Conservation (phyloP, 2,329 filamentous ascomycete genomes). For the Aspergillus sp. region DNA sequence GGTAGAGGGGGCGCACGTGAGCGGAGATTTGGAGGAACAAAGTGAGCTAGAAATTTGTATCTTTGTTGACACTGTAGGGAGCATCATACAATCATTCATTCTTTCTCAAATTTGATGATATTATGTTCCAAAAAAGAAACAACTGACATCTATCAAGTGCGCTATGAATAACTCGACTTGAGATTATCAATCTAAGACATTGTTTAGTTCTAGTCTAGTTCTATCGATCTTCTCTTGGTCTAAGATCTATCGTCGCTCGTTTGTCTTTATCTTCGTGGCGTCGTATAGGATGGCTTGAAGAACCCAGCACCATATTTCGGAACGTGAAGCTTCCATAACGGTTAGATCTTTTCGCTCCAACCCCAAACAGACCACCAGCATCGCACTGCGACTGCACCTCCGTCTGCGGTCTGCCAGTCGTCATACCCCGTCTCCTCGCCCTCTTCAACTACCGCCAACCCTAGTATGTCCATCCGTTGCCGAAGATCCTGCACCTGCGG, state of each 20-base stretch:
- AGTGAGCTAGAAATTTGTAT: neutral
- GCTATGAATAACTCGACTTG: neutral
- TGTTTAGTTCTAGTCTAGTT: constrained; percentile 6
- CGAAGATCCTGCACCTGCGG: constrained; percentile 64
- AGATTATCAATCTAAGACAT: neutral
- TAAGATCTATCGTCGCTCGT: constrained; percentile 4
- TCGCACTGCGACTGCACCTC: constrained; percentile 41
- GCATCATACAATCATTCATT: neutral
- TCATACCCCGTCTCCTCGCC: constrained; percentile 48
- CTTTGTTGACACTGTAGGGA: neutral
- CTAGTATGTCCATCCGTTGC: constrained; percentile 57
- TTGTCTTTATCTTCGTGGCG: constrained; percentile 31
- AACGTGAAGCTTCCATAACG: neutral
- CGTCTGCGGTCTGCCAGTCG: constrained; percentile 47
- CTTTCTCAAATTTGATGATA: neutral
- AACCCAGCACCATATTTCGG: neutral
- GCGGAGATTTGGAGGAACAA: neutral
- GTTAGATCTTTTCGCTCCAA: constrained; percentile 39
- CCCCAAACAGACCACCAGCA: constrained; percentile 52
- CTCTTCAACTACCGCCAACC: constrained; percentile 53
- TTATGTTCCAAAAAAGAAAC: neutral
- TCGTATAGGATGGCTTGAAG: constrained; percentile 18
- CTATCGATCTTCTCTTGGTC: neutral
- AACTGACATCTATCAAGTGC: neutral
- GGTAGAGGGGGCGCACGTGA: neutral